A percentile compares a stretch with the other conserved stretches of the same genome.
phyloP scores from a whole-genome alignment of 2,329 filamentous ascomycete genomes.

The Ophiostoma piceae region DNA sequence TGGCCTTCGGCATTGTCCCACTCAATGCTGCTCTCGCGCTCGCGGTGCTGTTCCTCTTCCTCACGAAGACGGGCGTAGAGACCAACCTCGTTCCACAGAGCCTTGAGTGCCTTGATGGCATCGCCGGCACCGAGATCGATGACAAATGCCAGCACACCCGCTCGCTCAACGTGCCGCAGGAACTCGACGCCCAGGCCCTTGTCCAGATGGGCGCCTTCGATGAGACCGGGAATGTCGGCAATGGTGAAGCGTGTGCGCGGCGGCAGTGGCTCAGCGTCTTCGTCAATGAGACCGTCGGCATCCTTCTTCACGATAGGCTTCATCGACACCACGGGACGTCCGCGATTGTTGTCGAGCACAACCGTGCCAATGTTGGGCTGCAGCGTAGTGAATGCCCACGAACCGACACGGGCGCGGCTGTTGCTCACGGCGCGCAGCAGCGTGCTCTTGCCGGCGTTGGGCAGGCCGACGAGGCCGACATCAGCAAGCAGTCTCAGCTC shows the following conservation, averaged over 20 bases:
- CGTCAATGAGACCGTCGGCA: constrained; percentile 31
- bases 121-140: constrained; percentile 77
- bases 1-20: constrained; percentile 40
- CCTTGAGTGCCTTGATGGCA: constrained; percentile 70
- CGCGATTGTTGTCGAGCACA: constrained; percentile 79
- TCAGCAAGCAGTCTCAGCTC: constrained; percentile 95
- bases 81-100: constrained; percentile 84
- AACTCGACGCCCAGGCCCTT: constrained; percentile 87
- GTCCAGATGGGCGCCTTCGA: constrained; percentile 88
- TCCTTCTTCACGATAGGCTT: constrained; percentile 30
- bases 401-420: constrained; percentile 80
- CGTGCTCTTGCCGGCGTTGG: constrained; percentile 94
- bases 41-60: constrained; percentile 62
- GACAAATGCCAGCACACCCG: constrained; percentile 88
- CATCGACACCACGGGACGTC: constrained; percentile 53
- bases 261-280: constrained; percentile 38
- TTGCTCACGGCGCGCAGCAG: constrained; percentile 81
- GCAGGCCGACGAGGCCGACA: constrained; percentile 87
- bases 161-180: constrained; percentile 88
- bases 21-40: constrained; percentile 52
- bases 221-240: constrained; percentile 90
- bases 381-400: constrained; percentile 95
- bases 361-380: constrained; percentile 91
- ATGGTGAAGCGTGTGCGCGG: constrained; percentile 79
- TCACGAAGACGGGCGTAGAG: constrained; percentile 77